Base-by-base conservation (phyloP, 768 basidiomycete species). In the Podaxis pistillaris region DNA sequence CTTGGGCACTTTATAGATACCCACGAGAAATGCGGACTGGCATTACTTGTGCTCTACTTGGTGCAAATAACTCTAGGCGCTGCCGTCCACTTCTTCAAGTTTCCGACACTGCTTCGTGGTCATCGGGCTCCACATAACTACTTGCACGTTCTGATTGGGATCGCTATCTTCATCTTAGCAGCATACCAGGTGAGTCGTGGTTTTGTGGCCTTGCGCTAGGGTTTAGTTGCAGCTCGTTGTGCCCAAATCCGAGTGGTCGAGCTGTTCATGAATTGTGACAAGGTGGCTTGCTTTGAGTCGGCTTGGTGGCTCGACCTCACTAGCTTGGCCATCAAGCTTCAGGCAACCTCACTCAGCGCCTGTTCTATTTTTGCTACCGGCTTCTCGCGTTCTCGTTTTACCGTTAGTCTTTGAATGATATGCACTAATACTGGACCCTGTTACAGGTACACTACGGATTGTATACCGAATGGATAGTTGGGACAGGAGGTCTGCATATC, bases 21-120 rank as follows among this genome's bases (percentile, higher is more conserved):
- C 3, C 87, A 79, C 67, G 74, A 86, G 78, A 79, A 77, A 70
- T 75, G 79, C 41, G 86, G 86, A 13, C 69, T 84, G 46, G 76
- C 78, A 7, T 75, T 88, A 51, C 74, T 87, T 47, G 74, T 82
- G 50, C 72, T 89, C 8, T 88, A 88, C 69, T 58, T 83, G 59
- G 62, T 74, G 5, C 87, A 88, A 69, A 53, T 83, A 38, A 3
- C 74, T 2, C 64, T 86, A 28, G 87, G 87, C 22, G 60, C 71
- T 1, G 55, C 83, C 70, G 81, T 85, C 50, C 86, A 89, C 71
- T 82, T 70, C 56, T 63, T 83, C 72, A 88, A 88, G 68, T 68
- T 76, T 56, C 75, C 74, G 4, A 64, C 70, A 0, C 52, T 74
- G 22, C 72, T 79, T 72, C 68, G 66, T 64, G 76, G 75, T 56